Conservation (phyloP, 371 early-diverging fungal genomes). For the Rhizopus microsporus region DNA sequence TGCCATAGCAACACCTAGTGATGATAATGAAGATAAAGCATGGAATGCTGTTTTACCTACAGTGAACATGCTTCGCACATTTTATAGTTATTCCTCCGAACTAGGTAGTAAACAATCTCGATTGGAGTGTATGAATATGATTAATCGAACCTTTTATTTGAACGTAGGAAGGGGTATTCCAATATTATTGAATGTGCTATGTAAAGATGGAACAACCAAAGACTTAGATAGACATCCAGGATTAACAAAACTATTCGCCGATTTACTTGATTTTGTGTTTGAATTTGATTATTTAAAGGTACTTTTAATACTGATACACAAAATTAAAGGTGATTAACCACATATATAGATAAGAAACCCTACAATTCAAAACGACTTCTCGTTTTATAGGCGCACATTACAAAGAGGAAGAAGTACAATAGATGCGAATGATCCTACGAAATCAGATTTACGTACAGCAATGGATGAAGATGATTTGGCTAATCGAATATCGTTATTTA, state of each 20-base stretch:
- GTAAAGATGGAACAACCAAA: conserved; percentile 65
- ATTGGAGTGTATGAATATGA: background rate
- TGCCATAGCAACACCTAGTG: conserved; percentile 83
- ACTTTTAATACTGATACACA: conserved; percentile 11
- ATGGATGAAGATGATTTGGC: conserved; percentile 86
- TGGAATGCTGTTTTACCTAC: conserved; percentile 86
- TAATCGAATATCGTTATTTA: conserved; percentile 92
- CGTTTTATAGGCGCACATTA: conserved; percentile 91
- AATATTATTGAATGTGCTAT: conserved; percentile 70
- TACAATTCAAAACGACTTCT: conserved; percentile 95
- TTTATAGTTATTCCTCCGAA: conserved; percentile 74
- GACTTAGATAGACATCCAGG: conserved; percentile 79
- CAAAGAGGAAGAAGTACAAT: conserved; percentile 59
- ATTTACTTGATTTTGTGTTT: conserved; percentile 85
- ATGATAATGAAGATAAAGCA: conserved; percentile 83
- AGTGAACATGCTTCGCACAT: conserved; percentile 75
- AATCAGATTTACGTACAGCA: conserved; percentile 51
- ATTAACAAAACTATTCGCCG: conserved; percentile 77
- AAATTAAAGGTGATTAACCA: conserved; percentile 4
- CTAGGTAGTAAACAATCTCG: conserved; percentile 53
- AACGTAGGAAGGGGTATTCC: conserved; percentile 74
- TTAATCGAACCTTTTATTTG: background rate
- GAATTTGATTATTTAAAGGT: conserved; percentile 92
- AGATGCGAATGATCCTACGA: conserved; percentile 14
- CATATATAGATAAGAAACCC: conserved; percentile 77